These are phyloP conservation scores for Wickerhamiella musiphila DNA, from an alignment of 805 yeast genomes.

Conservation along the genomic window DNA sequence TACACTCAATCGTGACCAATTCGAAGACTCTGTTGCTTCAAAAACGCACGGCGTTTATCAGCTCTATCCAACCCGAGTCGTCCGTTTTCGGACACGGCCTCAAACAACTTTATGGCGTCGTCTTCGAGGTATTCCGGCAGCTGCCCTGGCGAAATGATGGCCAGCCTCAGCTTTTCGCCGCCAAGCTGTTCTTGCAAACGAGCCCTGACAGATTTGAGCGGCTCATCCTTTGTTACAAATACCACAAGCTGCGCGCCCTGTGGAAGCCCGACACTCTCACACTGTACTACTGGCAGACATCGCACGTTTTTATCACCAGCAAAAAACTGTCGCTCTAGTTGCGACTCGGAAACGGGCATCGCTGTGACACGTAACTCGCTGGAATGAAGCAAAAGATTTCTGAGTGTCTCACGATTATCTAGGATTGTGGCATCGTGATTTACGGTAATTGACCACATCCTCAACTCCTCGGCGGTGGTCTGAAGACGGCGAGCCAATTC, in stretches of 20 bases:
- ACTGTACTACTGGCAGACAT: conserved; percentile 23
- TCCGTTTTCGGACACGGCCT: conserved; percentile 33
- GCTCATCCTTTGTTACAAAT: conserved; percentile 39
- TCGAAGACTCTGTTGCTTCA: too few relatives aligned
- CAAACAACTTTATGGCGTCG: conserved; percentile 37
- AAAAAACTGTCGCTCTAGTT: too few relatives aligned
- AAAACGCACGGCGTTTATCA: conserved; percentile 31
- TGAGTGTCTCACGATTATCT: too few relatives aligned
- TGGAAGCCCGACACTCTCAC: too few relatives aligned
- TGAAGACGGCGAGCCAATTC: too few relatives aligned
- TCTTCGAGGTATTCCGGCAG: conserved; percentile 27
- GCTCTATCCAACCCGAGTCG: conserved; percentile 74
- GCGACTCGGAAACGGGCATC: too few relatives aligned
- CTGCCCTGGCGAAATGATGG: conserved; percentile 25
- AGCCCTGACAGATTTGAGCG: conserved; percentile 38
- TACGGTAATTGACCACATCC: too few relatives aligned
- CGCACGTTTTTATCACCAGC: not conserved
- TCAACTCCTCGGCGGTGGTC: too few relatives aligned
- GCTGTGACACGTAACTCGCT: too few relatives aligned
- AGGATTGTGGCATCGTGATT: too few relatives aligned
- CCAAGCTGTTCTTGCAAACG: conserved; percentile 60
- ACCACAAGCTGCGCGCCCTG: conserved; percentile 77
- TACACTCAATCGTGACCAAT: too few relatives aligned
- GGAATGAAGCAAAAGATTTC: too few relatives aligned
- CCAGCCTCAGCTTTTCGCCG: conserved; percentile 57